Percentiles rank a stretch among this genome's conserved stretches.
These are phyloP conservation scores for Kingdonia uniflora DNA, from an alignment of 164 flowering plant genomes.

Conservation along the genomic window DNA sequence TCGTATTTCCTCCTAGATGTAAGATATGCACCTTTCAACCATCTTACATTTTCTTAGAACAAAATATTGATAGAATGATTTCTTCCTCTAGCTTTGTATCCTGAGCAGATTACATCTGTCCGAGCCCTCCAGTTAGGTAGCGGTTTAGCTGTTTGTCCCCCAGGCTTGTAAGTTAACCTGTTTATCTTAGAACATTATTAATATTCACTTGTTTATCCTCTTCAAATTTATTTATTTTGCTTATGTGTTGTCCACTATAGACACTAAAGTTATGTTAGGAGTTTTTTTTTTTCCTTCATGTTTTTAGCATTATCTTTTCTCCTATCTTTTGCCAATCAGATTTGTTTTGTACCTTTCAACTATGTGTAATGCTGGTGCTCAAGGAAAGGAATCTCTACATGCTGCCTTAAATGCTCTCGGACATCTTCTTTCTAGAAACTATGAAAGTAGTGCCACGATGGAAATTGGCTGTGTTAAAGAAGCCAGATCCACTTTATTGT, in stretches of 20 bases:
- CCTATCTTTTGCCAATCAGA: slow-evolving; percentile 33
- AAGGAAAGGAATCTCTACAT: slow-evolving; percentile 51
- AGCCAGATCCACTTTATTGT: slow-evolving; percentile 42
- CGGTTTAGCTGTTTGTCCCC: slow-evolving; percentile 63
- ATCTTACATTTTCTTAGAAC: neutral
- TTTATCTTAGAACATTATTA: neutral
- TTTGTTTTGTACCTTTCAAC: slow-evolving; percentile 67
- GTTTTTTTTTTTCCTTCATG: too few species aligned
- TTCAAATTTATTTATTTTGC: too few species aligned
- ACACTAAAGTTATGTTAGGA: too few species aligned
- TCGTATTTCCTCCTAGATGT: slow-evolving; percentile 85
- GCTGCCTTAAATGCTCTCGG: slow-evolving; percentile 50
- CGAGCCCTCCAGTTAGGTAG: slow-evolving; percentile 73
- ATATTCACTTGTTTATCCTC: neutral
- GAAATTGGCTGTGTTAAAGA: slow-evolving; percentile 22
- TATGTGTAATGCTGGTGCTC: slow-evolving; percentile 40
- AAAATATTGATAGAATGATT: slow-evolving; percentile 4
- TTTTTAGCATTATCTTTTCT: slow-evolving; percentile 3
- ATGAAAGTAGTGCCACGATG: slow-evolving; percentile 19
- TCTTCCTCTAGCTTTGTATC: slow-evolving; percentile 47
- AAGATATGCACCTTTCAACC: slow-evolving; percentile 16
- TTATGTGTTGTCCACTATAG: too few species aligned
- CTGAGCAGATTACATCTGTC: slow-evolving; percentile 59
- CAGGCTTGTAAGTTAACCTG: slow-evolving; percentile 53
- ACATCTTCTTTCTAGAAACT: slow-evolving; percentile 17